Conservation (phyloP, 2,329 filamentous ascomycete species). For the Thielaviopsis punctulata region DNA sequence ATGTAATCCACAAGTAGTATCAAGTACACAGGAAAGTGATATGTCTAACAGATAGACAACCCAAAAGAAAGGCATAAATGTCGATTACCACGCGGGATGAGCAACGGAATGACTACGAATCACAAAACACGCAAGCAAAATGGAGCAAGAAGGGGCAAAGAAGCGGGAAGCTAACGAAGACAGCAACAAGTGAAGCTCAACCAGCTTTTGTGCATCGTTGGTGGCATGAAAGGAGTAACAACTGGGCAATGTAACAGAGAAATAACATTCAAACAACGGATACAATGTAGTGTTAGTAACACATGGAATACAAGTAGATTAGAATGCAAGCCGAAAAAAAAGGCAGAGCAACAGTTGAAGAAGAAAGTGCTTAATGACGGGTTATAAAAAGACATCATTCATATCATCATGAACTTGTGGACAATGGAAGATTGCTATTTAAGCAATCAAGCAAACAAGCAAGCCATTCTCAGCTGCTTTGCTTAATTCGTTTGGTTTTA, state of each 20-base stretch:
- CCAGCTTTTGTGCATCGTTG: not conserved
- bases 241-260: no score
- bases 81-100: no score
- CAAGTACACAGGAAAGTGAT: no score
- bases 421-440: not conserved
- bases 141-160: not conserved
- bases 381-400: not conserved
- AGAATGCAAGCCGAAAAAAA: not conserved
- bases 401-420: not conserved
- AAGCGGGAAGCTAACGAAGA: not conserved
- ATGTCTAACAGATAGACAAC: no score
- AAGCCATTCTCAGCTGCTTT: not conserved
- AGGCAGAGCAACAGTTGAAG: not conserved
- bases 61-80: no score
- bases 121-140: not conserved
- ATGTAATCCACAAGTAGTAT: no score
- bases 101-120: no score
- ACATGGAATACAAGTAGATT: not conserved
- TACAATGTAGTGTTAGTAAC: no score
- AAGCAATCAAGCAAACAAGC: not conserved
- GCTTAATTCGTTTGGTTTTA: not conserved
- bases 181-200: not conserved
- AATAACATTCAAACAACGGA: no score
- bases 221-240: not conserved
- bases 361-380: not conserved